phyloP scores from a whole-genome alignment of 2,329 filamentous ascomycete genomes.

The Colletotrichum sp. region DNA sequence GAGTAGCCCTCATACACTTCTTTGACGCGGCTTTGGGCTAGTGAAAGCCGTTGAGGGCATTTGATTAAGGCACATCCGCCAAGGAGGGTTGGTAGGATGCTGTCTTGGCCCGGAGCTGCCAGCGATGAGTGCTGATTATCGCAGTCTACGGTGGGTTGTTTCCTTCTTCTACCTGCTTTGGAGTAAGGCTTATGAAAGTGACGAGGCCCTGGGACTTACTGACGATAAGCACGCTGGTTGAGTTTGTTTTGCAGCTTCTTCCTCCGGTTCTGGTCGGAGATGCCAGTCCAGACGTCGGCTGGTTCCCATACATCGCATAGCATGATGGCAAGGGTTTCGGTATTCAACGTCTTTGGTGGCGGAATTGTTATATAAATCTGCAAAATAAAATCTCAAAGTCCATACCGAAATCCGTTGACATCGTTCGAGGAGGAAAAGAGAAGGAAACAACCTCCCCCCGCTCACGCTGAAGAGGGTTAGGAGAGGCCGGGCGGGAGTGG shows the following conservation, averaged over 20 bases:
- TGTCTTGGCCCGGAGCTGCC: neutral
- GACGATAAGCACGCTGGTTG: constrained; percentile 3
- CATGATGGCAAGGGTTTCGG: neutral
- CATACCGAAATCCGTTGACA: neutral
- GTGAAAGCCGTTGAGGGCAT: neutral
- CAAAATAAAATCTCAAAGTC: neutral
- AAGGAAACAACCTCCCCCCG: neutral
- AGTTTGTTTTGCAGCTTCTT: constrained; percentile 6
- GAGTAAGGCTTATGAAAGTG: rapidly evolving
- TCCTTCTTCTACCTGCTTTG: neutral
- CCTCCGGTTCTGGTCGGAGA: neutral
- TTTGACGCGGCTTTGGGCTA: neutral
- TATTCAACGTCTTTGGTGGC: neutral
- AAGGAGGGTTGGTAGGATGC: neutral
- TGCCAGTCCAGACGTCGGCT: neutral
- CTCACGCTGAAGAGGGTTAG: neutral
- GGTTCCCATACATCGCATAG: neutral
- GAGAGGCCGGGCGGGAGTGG: neutral
- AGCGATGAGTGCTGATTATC: neutral
- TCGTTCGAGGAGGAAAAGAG: neutral
- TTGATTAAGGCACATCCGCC: neutral
- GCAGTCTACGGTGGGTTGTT: neutral
- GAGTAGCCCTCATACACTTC: neutral
- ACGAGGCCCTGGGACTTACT: rapidly evolving
- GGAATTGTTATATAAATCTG: neutral